These are phyloP conservation scores for Jacaranda mimosifolia DNA, from an alignment of 257 asterid genomes.

Conservation along the genomic window DNA sequence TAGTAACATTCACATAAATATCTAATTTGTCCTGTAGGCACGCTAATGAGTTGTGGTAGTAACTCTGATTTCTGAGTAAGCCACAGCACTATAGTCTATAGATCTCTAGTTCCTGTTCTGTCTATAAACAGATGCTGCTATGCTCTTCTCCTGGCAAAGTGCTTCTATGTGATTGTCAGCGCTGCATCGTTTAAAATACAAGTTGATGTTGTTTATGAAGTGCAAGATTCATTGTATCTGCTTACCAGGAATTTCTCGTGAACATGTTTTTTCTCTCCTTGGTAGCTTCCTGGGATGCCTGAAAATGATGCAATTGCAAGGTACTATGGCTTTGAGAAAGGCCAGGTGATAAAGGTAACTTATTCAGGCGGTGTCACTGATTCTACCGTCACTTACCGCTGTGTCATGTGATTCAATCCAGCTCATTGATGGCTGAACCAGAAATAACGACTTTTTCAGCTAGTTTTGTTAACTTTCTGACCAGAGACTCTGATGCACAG, in stretches of 20 bases:
- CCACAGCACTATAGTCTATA: no score
- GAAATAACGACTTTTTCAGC: background rate
- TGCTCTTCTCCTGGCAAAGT: background rate
- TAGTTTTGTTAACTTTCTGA: background rate
- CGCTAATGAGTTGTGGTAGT: background rate
- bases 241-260: background rate
- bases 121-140: no score
- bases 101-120: no score
- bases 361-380: conserved; percentile 38
- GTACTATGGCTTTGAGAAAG: conserved; percentile 61
- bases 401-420: conserved; percentile 43
- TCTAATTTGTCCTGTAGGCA: background rate
- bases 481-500: background rate
- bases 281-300: conserved; percentile 59
- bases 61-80: no score
- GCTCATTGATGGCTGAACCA: background rate
- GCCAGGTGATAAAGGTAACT: conserved; percentile 53
- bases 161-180: background rate
- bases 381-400: conserved; percentile 40
- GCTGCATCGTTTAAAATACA: no score
- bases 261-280: conserved; percentile 11
- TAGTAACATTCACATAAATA: background rate
- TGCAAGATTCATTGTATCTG: background rate
- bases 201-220: background rate
- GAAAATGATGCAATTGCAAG: conserved; percentile 52